phyloP scores from a whole-genome alignment of 139 green algal species.

The Protoeuglena noctilucae region DNA sequence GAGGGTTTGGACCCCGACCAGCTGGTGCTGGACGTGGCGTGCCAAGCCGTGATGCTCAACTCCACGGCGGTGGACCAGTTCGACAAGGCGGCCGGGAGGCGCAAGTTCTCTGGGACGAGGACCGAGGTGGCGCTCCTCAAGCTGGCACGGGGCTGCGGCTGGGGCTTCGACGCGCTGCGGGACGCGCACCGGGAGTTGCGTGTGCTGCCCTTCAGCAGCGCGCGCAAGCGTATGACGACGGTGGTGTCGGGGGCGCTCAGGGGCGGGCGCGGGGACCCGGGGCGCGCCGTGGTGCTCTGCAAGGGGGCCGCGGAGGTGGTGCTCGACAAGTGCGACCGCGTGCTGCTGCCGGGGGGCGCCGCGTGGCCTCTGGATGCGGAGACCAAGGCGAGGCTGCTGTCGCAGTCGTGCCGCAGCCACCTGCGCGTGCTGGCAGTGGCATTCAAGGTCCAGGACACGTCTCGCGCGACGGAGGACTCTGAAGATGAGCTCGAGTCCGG shows the following conservation, averaged over 20 bases:
- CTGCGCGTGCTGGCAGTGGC: constrained; percentile 8
- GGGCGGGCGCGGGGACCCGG: background rate
- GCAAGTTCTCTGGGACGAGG: too few relatives aligned
- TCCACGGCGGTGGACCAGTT: too few relatives aligned
- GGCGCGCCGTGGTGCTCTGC: constrained; percentile 27
- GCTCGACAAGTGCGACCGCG: constrained; percentile 44
- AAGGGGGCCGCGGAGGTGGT: constrained; percentile 87
- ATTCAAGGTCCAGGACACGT: too few relatives aligned
- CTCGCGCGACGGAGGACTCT: too few relatives aligned
- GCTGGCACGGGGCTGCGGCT: too few relatives aligned
- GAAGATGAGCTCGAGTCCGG: constrained; percentile 13
- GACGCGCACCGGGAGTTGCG: background rate
- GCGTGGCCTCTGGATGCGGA: constrained; percentile 11
- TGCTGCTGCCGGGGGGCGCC: background rate
- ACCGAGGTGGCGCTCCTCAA: too few relatives aligned
- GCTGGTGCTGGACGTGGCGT: too few relatives aligned
- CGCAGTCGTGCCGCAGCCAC: too few relatives aligned
- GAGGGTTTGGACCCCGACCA: too few relatives aligned
- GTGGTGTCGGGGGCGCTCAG: constrained; percentile 10
- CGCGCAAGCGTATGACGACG: constrained; percentile 66
- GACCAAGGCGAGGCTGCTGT: background rate
- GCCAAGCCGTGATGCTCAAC: too few relatives aligned
- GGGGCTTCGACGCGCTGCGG: background rate
- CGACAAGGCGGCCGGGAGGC: too few relatives aligned
- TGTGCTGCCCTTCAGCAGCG: constrained; percentile 56